Evolutionary conservation across 2,329 filamentous ascomycete species (phyloP), one percentile per base, ranked within the genome.

Genomic region (Colletotrichum trifolii): DNA sequence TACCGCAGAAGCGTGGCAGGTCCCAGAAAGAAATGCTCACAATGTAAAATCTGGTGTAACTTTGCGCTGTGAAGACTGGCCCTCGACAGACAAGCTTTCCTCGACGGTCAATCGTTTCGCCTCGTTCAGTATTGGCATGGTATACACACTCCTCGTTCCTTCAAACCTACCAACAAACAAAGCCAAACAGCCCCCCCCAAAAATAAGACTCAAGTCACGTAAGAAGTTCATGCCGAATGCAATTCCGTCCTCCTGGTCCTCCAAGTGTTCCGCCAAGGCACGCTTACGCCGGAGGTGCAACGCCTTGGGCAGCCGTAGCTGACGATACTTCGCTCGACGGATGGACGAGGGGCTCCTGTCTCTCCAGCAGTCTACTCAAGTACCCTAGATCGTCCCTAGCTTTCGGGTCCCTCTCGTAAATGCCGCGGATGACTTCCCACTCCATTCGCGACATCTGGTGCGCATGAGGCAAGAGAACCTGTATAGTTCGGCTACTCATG

Each of bases 401-500:
- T 25, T 83, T 84, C 0, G 88, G 87, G 59, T 93, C 89, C 10
- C 84, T 82, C 54, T 89, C 84, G 33, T 93, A 83, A 12, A 95
- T 89, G 43, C 85, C 83, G 55, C 86, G 84, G 67, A 97, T 86
- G 35, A 96, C 87, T 60, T 86, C 83, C 85, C 96, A 90, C 73
- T 96, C 92, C 13, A 85, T 80, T n/a, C 86, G 82, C 49, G 89
- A 84, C 82, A 91, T 92, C 54, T 86, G 85, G 17, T 85, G 87
- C 1, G 89, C 90, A 68, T 92, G 89, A 6, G 88, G 86, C 48
- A 93, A 80, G 5, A 94, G 79, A 70, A 93, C 91, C 33, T 87
- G 83, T 8, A 92, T 87, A 0, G 90, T 91, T 0, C 90, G 87
- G 13, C 87, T 86, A 25, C 81, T 81, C 11, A 89, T 85, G 48